These are phyloP conservation scores for Fusarium abutilonis DNA, from an alignment of 2,329 filamentous ascomycete species.

Conservation along the genomic window DNA sequence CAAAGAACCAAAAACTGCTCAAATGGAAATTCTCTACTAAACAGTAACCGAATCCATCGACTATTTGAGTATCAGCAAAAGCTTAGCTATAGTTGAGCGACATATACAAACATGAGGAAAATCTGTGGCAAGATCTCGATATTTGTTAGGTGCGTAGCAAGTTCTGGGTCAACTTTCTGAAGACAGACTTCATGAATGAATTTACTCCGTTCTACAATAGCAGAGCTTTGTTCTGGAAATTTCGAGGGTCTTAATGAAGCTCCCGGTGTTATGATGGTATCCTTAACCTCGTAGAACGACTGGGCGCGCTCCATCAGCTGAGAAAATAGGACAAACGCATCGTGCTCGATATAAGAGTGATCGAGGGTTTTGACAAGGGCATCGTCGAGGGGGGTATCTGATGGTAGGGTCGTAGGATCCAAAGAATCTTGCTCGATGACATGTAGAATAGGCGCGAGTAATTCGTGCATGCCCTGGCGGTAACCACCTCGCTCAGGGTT, in stretches of 20 bases:
- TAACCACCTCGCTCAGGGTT: slow-evolving; percentile 88
- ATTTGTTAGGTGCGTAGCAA: slow-evolving; percentile 80
- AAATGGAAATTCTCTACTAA: slow-evolving; percentile 92
- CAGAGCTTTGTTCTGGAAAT: slow-evolving; percentile 54
- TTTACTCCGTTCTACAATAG: slow-evolving; percentile 85
- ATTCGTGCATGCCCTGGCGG: slow-evolving; percentile 98
- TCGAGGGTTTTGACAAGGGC: slow-evolving; percentile 75
- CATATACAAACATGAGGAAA: slow-evolving; percentile 79
- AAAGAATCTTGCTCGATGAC: slow-evolving; percentile 85
- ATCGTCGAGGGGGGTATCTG: slow-evolving; percentile 55
- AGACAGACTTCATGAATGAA: slow-evolving; percentile 87
- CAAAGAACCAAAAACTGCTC: slow-evolving; percentile 84
- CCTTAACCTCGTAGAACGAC: slow-evolving; percentile 79
- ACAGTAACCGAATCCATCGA: slow-evolving; percentile 92
- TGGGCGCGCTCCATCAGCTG: slow-evolving; percentile 89
- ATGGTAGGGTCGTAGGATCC: slow-evolving; percentile 55
- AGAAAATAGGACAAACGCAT: slow-evolving; percentile 86
- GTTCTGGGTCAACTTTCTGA: slow-evolving; percentile 80
- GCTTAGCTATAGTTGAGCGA: background rate
- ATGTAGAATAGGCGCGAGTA: slow-evolving; percentile 89
- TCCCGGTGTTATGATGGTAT: slow-evolving; percentile 29
- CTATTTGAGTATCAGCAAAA: slow-evolving; percentile 54
- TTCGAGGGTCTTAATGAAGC: slow-evolving; percentile 25
- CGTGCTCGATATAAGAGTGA: slow-evolving; percentile 81
- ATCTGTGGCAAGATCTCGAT: slow-evolving; percentile 96